phyloP scores from a whole-genome alignment of 1,139 yeast genomes.

The Scheffersomyces illinoinensis region DNA sequence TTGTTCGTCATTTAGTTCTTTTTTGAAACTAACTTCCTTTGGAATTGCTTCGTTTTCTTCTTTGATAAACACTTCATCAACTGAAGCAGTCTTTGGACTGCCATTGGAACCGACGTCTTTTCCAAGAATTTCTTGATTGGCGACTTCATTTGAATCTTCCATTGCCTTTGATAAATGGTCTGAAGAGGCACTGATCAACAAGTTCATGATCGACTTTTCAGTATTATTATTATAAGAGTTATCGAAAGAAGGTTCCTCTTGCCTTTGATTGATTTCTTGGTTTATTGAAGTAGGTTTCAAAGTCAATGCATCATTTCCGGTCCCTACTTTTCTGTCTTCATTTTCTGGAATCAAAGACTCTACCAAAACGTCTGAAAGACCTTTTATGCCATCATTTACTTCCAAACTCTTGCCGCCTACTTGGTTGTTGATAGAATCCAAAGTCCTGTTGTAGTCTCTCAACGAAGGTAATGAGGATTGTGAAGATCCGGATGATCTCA shows the following conservation, averaged over 20 bases:
- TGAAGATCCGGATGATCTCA: constrained; percentile 43
- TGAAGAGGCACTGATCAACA: constrained; percentile 25
- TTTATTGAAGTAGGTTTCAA: not conserved
- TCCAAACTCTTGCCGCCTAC: constrained; percentile 31
- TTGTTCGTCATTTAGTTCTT: not conserved
- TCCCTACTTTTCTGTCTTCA: constrained; percentile 1
- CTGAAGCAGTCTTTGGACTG: constrained; percentile 6
- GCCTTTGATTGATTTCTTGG: constrained; percentile 6
- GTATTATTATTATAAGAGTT: constrained; percentile 36
- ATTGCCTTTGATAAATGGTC: constrained; percentile 3
- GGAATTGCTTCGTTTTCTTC: not conserved
- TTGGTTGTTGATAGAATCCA: constrained; percentile 27
- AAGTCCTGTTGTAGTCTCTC: constrained; percentile 34
- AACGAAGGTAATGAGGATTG: constrained; percentile 48
- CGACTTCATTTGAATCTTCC: not conserved
- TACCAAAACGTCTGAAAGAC: constrained; percentile 42
- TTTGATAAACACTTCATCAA: not conserved
- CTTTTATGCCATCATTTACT: constrained; percentile 47
- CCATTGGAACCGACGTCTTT: not conserved
- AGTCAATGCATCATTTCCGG: not conserved
- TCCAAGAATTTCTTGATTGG: not conserved
- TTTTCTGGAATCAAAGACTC: constrained; percentile 25
- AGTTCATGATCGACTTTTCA: constrained; percentile 45
- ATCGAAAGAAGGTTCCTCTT: constrained; percentile 34
- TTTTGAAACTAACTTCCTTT: not conserved